A percentile compares a stretch with the other conserved stretches of the same genome.
These are phyloP conservation scores for Ampelocalamus luodianensis DNA, from an alignment of 176 grass and related monocot species.

Conservation along the genomic window DNA sequence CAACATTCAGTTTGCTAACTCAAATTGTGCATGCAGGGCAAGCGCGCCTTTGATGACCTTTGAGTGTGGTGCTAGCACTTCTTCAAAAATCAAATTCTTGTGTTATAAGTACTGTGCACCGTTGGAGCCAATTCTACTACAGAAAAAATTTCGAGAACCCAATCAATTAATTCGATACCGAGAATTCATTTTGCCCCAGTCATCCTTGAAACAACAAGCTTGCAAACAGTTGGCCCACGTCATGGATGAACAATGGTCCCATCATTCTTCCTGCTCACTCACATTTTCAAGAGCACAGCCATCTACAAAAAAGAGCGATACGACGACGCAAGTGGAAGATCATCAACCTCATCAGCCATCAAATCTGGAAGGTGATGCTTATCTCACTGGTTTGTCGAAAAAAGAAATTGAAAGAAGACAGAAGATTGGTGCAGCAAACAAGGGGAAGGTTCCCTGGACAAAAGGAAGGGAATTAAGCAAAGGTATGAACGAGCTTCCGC, in stretches of 20 bases:
- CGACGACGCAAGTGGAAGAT: slow-evolving; percentile 6
- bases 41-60: not conserved
- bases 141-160: not conserved
- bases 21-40: slow-evolving; percentile 11
- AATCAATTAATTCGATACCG: not conserved
- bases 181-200: slow-evolving; percentile 14
- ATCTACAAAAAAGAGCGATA: not conserved
- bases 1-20: not conserved
- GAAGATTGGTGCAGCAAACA: slow-evolving; percentile 85
- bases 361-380: not conserved
- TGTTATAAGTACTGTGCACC: not conserved
- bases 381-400: slow-evolving; percentile 22
- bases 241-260: slow-evolving; percentile 12
- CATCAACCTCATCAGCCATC: not conserved
- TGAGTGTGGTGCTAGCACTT: not conserved
- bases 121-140: slow-evolving; percentile 3
- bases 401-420: slow-evolving; percentile 79
- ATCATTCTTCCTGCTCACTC: slow-evolving; percentile 1
- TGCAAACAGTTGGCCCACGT: not conserved
- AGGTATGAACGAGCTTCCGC: slow-evolving; percentile 46
- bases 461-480: slow-evolving; percentile 68
- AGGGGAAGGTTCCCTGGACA: slow-evolving; percentile 76
- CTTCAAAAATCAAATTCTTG: not conserved
- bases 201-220: slow-evolving; percentile 25
- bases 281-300: slow-evolving; percentile 8